These are phyloP conservation scores for Phytophthora constricta DNA, from an alignment of 352 stramenopile genomes.

Conservation along the genomic window DNA sequence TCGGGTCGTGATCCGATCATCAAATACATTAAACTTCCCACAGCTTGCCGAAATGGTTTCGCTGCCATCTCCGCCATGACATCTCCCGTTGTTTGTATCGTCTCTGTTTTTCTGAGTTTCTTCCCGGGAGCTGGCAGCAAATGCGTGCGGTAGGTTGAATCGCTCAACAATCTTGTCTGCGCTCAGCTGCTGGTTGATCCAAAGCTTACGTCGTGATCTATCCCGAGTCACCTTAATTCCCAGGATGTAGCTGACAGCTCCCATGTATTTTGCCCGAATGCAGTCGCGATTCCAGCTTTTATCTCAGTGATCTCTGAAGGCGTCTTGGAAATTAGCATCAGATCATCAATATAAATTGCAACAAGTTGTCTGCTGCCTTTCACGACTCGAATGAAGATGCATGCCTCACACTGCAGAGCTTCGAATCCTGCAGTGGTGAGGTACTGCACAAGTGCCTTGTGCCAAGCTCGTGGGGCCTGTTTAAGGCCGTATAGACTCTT, in stretches of 20 bases:
- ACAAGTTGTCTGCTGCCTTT: neutral
- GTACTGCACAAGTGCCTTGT: neutral
- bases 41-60: slow-evolving; percentile 24
- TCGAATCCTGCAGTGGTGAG: neutral
- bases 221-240: slow-evolving; percentile 14
- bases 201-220: slow-evolving; percentile 1
- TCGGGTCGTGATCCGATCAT: slow-evolving; percentile 28
- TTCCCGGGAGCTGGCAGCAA: neutral
- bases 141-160: slow-evolving; percentile 20
- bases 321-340: neutral
- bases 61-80: slow-evolving; percentile 3
- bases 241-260: slow-evolving; percentile 11
- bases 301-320: neutral
- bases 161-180: slow-evolving; percentile 6
- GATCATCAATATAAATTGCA: neutral
- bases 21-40: slow-evolving; percentile 28
- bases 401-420: neutral
- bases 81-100: neutral
- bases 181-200: slow-evolving; percentile 13
- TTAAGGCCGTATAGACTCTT: slow-evolving; percentile 16
- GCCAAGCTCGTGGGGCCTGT: slow-evolving; percentile 10
- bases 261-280: slow-evolving; percentile 19
- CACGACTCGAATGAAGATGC: neutral
- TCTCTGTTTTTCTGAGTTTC: slow-evolving; percentile 6
- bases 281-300: neutral